Conservation (phyloP, 2,329 filamentous ascomycete genomes). For the Phaeophleospora eucalypticola region DNA sequence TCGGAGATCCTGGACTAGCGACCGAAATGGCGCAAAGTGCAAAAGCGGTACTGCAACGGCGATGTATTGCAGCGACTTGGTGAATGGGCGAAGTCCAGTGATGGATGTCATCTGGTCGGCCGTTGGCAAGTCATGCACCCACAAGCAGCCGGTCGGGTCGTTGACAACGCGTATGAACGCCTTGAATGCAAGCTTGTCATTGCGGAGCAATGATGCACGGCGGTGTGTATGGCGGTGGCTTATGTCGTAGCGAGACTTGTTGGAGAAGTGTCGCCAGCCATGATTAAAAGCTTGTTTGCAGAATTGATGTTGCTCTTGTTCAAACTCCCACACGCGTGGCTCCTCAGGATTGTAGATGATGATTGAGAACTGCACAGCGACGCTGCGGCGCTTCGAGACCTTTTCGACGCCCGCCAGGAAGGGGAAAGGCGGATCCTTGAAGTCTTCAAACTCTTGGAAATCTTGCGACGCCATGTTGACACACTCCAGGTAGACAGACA, state of each 20-base stretch:
- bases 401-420: constrained; percentile 20
- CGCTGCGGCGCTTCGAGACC: constrained; percentile 39
- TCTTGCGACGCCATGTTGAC: constrained; percentile 41
- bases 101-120: constrained; percentile 44
- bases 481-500: constrained; percentile 61
- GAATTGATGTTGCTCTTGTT: constrained; percentile 57
- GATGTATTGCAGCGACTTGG: constrained; percentile 31
- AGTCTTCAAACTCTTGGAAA: constrained; percentile 23
- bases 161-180: constrained; percentile 59
- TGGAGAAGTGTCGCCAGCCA: constrained; percentile 59
- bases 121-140: constrained; percentile 47
- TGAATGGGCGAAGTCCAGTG: constrained; percentile 53
- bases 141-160: constrained; percentile 57
- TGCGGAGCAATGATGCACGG: constrained; percentile 55
- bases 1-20: constrained; percentile 48
- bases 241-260: constrained; percentile 56
- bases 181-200: constrained; percentile 60
- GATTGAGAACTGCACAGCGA: constrained; percentile 58
- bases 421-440: constrained; percentile 29
- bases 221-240: constrained; percentile 54
- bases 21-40: constrained; percentile 56
- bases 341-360: constrained; percentile 62
- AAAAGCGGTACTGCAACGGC: constrained; percentile 56
- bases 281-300: constrained; percentile 56
- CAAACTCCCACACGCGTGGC: constrained; percentile 54